Evolutionary conservation across 148 eudicot genomes (phyloP).

Genomic region (Simmondsia chinensis): DNA sequence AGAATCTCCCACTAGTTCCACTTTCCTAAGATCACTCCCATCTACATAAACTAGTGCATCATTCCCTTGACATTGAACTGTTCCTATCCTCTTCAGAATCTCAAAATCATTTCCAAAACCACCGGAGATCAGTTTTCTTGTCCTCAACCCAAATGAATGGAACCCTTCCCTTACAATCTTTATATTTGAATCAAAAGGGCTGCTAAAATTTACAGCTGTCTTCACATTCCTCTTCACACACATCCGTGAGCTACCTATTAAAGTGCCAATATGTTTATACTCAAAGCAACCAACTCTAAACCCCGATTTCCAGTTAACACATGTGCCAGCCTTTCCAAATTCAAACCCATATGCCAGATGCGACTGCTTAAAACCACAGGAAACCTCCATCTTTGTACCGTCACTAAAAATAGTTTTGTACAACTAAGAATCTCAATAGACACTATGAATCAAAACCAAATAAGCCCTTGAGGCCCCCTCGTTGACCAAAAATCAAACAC

Average conservation of each 20-base stretch:
- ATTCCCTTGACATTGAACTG: conserved; percentile 48
- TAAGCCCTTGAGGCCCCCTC: conserved; percentile 5
- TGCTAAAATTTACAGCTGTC: conserved; percentile 11
- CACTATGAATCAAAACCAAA: not conserved
- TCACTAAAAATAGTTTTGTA: conserved; percentile 5
- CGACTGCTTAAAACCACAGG: conserved; percentile 51
- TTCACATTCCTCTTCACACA: conserved; percentile 32
- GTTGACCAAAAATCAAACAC: conserved; percentile 24
- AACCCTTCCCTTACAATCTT: conserved; percentile 18
- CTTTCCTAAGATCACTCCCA: conserved; percentile 46
- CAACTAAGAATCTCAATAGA: conserved; percentile 3
- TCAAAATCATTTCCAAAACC: conserved; percentile 9
- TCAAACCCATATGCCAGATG: conserved; percentile 31
- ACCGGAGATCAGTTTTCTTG: conserved; percentile 13
- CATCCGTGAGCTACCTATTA: conserved; percentile 19
- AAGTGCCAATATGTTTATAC: conserved; percentile 24
- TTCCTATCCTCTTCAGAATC: conserved; percentile 15
- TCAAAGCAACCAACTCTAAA: conserved; percentile 17
- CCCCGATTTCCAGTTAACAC: conserved; percentile 18
- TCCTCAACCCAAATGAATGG: conserved; percentile 14
- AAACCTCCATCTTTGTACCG: conserved; percentile 38
- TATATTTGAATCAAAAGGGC: conserved; percentile 4
- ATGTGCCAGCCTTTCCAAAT: conserved; percentile 20
- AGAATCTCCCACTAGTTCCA: conserved; percentile 23
- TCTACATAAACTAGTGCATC: conserved; percentile 59